phyloP scores from a whole-genome alignment of 768 basidiomycete species.

The Kwoniella newhampshirensis region DNA sequence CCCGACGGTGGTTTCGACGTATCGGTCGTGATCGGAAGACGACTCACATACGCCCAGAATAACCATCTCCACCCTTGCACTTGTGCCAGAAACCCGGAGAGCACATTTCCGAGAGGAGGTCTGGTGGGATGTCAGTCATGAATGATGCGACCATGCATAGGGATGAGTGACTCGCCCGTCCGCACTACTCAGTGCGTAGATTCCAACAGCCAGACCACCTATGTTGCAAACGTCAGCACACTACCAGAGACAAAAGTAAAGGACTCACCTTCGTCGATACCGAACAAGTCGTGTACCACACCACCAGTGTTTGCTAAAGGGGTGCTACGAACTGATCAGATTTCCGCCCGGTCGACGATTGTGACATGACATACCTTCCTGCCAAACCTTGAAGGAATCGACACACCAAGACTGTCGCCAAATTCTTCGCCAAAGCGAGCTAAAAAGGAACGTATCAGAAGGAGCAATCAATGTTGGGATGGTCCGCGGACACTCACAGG shows the following conservation, averaged over 20 bases:
- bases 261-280: slow-evolving; percentile 30
- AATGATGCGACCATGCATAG: neutral
- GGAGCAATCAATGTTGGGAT: too few species aligned
- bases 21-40: too few species aligned
- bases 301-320: slow-evolving; percentile 40
- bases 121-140: slow-evolving; percentile 9
- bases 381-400: slow-evolving; percentile 40
- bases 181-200: slow-evolving; percentile 30
- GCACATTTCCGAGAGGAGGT: slow-evolving; percentile 34
- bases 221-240: neutral
- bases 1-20: too few species aligned
- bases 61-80: slow-evolving; percentile 33
- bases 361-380: slow-evolving; percentile 26
- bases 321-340: slow-evolving; percentile 2
- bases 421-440: slow-evolving; percentile 32
- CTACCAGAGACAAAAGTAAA: neutral
- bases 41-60: slow-evolving; percentile 37
- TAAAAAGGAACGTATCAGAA: too few species aligned
- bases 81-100: slow-evolving; percentile 32
- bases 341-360: neutral
- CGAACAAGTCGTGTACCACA: slow-evolving; percentile 39
- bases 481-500: slow-evolving; percentile 17
- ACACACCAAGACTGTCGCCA: slow-evolving; percentile 32
- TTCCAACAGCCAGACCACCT: slow-evolving; percentile 17
- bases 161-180: slow-evolving; percentile 13